phyloP scores from a whole-genome alignment of 1,139 yeast genomes.

The Pichia kudriavzevii region DNA sequence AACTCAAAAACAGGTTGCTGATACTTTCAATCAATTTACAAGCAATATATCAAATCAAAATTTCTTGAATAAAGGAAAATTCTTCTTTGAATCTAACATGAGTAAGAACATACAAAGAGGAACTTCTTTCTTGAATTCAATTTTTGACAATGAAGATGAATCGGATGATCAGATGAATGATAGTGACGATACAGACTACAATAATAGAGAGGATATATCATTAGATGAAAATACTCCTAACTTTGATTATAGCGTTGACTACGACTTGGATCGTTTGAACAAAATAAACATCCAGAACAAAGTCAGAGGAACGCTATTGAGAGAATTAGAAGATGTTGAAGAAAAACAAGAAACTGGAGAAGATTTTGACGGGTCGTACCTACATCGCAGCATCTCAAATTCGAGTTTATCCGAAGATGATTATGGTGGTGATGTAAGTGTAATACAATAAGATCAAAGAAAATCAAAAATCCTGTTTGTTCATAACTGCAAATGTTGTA shows the following conservation, averaged over 20 bases:
- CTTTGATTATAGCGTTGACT: slow-evolving; percentile 18
- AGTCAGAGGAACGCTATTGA: slow-evolving; percentile 7
- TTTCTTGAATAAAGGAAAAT: slow-evolving; percentile 20
- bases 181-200: slow-evolving; percentile 1
- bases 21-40: slow-evolving; percentile 19
- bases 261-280: slow-evolving; percentile 13
- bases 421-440: slow-evolving; percentile 18
- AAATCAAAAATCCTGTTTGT: background rate
- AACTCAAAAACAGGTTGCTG: slow-evolving; percentile 16
- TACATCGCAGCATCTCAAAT: too few relatives aligned
- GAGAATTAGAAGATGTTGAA: slow-evolving; percentile 11
- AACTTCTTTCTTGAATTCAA: slow-evolving; percentile 11
- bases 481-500: background rate
- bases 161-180: background rate
- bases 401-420: slow-evolving; percentile 14
- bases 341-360: slow-evolving; percentile 1
- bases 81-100: slow-evolving; percentile 21
- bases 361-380: too few relatives aligned
- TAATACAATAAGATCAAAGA: background rate
- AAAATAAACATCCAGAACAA: slow-evolving; percentile 11
- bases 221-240: slow-evolving; percentile 9
- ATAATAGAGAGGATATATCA: slow-evolving; percentile 2
- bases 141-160: slow-evolving; percentile 10
- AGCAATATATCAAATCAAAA: slow-evolving; percentile 19
- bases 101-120: slow-evolving; percentile 16